Percentiles rank a stretch among this genome's conserved stretches.
Evolutionary conservation across 148 eudicot species (phyloP).

Genomic region (Fagopyrum homotropicum): DNA sequence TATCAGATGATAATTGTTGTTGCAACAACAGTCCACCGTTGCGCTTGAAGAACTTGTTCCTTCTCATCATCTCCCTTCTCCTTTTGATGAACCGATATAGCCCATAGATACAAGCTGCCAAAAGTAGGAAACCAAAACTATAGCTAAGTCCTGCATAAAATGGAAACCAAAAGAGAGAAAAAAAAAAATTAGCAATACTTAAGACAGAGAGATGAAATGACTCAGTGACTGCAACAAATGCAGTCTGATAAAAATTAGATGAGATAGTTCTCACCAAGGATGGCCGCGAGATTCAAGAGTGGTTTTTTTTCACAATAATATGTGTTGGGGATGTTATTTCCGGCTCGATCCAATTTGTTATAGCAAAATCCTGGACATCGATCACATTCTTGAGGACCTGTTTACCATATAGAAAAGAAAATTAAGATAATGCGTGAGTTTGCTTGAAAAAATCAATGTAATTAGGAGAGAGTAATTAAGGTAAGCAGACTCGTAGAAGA

Average conservation of each 20-base stretch:
- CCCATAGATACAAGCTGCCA: not conserved
- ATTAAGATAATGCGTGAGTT: too few species aligned
- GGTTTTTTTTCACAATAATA: not conserved
- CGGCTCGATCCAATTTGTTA: fast-evolving
- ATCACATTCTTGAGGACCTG: not conserved
- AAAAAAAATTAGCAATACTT: not conserved
- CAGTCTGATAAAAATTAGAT: not conserved
- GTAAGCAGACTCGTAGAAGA: not conserved
- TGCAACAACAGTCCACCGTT: not conserved
- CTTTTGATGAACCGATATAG: not conserved
- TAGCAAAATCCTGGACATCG: not conserved
- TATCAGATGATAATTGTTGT: not conserved
- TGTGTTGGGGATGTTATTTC: not conserved
- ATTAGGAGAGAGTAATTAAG: too few species aligned
- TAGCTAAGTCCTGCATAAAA: not conserved
- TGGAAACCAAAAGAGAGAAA: not conserved
- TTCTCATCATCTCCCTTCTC: not conserved
- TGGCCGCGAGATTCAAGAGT: not conserved
- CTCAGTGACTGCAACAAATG: too few species aligned
- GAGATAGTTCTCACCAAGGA: not conserved
- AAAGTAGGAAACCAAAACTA: not conserved
- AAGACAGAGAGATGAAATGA: too few species aligned
- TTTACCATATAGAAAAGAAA: not conserved
- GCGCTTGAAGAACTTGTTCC: not conserved
- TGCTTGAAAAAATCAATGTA: too few species aligned